Conservation (phyloP, 2,329 filamentous ascomycete species). For the Neopestalotiopsis clavispora region DNA sequence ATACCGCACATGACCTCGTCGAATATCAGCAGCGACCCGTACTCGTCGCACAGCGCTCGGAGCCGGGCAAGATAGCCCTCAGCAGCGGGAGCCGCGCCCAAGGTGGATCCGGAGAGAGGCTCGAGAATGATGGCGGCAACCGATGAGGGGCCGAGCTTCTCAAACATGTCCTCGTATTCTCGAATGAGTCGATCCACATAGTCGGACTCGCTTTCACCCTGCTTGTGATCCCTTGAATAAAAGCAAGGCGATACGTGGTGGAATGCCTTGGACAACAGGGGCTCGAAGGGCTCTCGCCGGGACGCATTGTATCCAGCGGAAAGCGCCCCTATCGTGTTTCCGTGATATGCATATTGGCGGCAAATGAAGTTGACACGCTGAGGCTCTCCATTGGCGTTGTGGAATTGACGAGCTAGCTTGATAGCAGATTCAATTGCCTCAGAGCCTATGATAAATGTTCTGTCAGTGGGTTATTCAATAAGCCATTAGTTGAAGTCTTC, state of each 20-base stretch:
- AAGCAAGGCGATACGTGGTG: slow-evolving; percentile 68
- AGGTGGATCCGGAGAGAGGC: slow-evolving; percentile 69
- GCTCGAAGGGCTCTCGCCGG: slow-evolving; percentile 61
- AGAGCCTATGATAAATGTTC: not conserved
- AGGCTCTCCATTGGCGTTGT: slow-evolving; percentile 58
- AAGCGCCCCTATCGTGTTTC: slow-evolving; percentile 70
- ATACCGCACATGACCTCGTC: slow-evolving; percentile 68
- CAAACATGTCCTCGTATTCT: slow-evolving; percentile 68
- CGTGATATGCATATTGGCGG: slow-evolving; percentile 71
- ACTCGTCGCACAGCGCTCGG: slow-evolving; percentile 64
- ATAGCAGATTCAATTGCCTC: slow-evolving; percentile 73
- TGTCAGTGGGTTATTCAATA: not conserved
- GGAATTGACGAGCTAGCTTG: slow-evolving; percentile 73
- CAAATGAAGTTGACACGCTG: slow-evolving; percentile 66
- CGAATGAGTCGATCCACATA: slow-evolving; percentile 63
- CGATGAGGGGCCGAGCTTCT: slow-evolving; percentile 61
- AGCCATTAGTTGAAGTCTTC: not conserved
- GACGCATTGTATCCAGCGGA: slow-evolving; percentile 62
- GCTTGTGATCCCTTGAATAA: slow-evolving; percentile 59
- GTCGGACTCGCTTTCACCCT: slow-evolving; percentile 54
- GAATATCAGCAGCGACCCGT: slow-evolving; percentile 70
- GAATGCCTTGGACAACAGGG: slow-evolving; percentile 58
- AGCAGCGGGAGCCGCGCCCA: slow-evolving; percentile 64
- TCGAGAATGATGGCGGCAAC: slow-evolving; percentile 72
- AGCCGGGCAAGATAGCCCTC: slow-evolving; percentile 69